Base-by-base conservation (phyloP, 352 stramenopile genomes). In the Globisporangium acanthophoron region DNA sequence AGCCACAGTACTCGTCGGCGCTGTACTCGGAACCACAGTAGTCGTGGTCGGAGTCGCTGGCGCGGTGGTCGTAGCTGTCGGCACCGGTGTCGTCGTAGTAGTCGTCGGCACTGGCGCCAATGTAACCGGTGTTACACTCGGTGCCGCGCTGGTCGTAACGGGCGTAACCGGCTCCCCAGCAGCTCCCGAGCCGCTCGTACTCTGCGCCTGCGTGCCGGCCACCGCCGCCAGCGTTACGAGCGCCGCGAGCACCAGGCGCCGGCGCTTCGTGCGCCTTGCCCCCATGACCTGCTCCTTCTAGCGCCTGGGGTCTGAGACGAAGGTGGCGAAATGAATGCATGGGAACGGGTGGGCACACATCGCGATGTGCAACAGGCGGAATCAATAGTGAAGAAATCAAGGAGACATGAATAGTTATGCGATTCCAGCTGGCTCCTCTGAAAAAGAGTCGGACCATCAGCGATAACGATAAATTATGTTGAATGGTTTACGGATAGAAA, bases 101-200 rank as follows among this genome's bases (percentile, higher is more conserved):
- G 51, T 59, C 37, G 51, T 50, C 43, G 51, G 50, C n/a, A 33
- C 41, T 21, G 61, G 56, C 20, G 56, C 12, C 13, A 43, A 12
- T 13, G 37, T 43, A 43, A 43, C 37, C 37, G 37, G 37, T 11
- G 37, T 11, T 43, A 43, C 37, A 43, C 37, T 43, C 37, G 37
- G 37, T 13, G 37, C 37, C 13, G 4, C 37, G 12, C 37, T 43
- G 12, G 37, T 43, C 37, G 37, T 18, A 18, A 43, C 37, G 1
- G 37, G 37, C 13, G 37, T 43, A 16, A 43, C 37, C 37, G 37
- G 37, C 37, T 43, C 37, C 0, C 47, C 11, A 27, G 16, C 18
- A 18, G 31, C 40, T 7, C 35, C n/a, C 29, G 18, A 43, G 44
- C 39, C 20, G 43, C n/a, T 52, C 39, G 54, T 11, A n/a, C 37